Conservation (phyloP, 495 filamentous ascomycete species). For the Tuber calosporum region DNA sequence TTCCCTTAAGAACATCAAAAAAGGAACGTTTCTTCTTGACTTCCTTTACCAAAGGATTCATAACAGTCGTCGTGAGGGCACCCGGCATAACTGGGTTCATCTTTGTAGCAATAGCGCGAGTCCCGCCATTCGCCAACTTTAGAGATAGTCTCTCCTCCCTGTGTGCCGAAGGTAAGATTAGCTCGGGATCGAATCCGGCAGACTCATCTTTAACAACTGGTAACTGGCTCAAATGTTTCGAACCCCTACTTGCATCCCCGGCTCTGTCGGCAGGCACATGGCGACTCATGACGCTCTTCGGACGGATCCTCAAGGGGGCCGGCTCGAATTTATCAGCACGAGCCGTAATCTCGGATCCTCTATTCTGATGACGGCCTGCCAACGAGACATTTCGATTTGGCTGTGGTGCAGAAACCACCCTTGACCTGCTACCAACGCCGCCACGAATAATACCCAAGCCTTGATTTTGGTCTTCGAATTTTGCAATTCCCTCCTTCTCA, state of each 20-base stretch:
- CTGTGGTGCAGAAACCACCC: conserved; percentile 29
- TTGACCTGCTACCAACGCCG: conserved; percentile 6
- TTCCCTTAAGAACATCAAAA: conserved; percentile 25
- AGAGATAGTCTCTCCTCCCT: background rate
- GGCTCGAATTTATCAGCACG: conserved; percentile 1
- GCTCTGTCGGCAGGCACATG: background rate
- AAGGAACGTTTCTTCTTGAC: conserved; percentile 32
- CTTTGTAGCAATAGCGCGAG: background rate
- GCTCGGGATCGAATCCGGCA: background rate
- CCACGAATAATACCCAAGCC: conserved; percentile 9
- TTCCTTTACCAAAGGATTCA: background rate
- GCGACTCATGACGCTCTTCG: conserved; percentile 6
- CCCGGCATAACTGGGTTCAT: background rate
- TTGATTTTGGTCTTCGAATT: conserved; percentile 12
- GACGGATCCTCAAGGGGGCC: conserved; percentile 4
- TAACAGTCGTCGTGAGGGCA: background rate
- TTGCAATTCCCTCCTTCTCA: conserved; percentile 9
- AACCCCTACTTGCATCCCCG: background rate
- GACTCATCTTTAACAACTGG: background rate
- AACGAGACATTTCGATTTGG: conserved; percentile 11
- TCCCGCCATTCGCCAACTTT: background rate
- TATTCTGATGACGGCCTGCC: background rate
- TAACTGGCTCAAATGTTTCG: background rate
- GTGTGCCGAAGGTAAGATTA: background rate
- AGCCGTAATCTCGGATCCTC: background rate